phyloP scores from a whole-genome alignment of 2,329 filamentous ascomycete species.

The Hymenoscyphus fructigenus region DNA sequence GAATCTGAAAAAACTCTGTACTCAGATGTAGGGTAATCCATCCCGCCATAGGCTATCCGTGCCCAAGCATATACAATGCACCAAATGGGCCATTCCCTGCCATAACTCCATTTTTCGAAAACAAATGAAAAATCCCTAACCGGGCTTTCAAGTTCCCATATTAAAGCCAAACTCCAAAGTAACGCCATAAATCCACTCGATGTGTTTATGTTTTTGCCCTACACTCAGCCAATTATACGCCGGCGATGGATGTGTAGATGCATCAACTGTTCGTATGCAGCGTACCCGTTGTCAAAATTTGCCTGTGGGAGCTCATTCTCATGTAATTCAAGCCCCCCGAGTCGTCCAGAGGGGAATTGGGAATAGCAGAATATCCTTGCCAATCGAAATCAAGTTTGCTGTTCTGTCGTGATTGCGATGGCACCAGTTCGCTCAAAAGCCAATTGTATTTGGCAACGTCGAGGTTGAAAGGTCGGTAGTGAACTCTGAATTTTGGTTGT shows the following conservation, averaged over 20 bases:
- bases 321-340: not conserved
- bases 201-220: not conserved
- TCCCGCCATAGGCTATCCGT: not conserved
- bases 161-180: not conserved
- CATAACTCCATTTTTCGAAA: not conserved
- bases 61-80: not conserved
- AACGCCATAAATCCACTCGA: not conserved
- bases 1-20: not conserved
- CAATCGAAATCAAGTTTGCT: not conserved
- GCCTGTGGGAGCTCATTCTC: not conserved
- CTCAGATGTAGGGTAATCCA: not conserved
- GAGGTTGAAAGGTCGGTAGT: not conserved
- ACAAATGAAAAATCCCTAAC: not conserved
- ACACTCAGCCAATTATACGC: not conserved
- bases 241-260: not conserved
- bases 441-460: not conserved
- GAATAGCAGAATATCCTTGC: not conserved
- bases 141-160: not conserved
- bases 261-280: not conserved
- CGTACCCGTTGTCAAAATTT: not conserved
- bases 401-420: not conserved
- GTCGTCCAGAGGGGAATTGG: not conserved
- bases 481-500: not conserved
- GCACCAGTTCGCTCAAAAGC: not conserved
- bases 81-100: not conserved